A percentile compares a stretch with the other conserved stretches of the same genome.
Conservation (phyloP, 305 asterid genomes). For the Fraxinus nigra region DNA sequence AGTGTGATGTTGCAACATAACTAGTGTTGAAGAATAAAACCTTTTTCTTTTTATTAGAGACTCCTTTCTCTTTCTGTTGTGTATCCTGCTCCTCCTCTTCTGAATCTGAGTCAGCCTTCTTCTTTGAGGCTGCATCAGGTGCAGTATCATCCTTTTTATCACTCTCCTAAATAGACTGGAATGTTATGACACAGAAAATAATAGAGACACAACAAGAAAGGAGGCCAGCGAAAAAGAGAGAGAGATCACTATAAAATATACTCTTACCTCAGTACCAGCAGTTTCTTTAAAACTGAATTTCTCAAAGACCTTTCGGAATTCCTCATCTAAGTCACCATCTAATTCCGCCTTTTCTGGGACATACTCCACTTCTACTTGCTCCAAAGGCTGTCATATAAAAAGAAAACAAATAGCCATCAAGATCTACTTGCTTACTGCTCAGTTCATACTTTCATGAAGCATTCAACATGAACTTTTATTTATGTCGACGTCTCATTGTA, state of each 20-base stretch:
- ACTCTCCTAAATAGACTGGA: constrained; percentile 45
- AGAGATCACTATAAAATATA: neutral
- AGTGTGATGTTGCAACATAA: neutral
- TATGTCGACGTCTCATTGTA: neutral
- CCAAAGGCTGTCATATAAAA: constrained; percentile 38
- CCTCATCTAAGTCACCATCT: constrained; percentile 64
- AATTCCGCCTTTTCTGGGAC: constrained; percentile 87
- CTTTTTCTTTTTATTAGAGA: constrained; percentile 95
- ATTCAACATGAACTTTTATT: neutral
- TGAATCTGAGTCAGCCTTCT: constrained; percentile 81
- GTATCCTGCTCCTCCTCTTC: constrained; percentile 78
- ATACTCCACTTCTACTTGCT: constrained; percentile 78
- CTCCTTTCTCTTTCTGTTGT: constrained; percentile 68
- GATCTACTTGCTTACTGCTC: neutral
- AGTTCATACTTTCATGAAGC: neutral
- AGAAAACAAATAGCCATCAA: constrained; percentile 10
- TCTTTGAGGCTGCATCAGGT: constrained; percentile 57
- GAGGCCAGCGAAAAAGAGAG: neutral
- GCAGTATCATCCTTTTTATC: constrained; percentile 66
- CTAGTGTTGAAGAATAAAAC: constrained; percentile 29
- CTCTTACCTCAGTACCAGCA: constrained; percentile 59
- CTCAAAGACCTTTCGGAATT: constrained; percentile 79
- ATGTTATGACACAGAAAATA: neutral
- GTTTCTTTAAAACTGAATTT: constrained; percentile 64
- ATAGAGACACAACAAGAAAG: neutral